phyloP scores from a whole-genome alignment of 2,329 filamentous ascomycete genomes.

The Basipetospora sp. region DNA sequence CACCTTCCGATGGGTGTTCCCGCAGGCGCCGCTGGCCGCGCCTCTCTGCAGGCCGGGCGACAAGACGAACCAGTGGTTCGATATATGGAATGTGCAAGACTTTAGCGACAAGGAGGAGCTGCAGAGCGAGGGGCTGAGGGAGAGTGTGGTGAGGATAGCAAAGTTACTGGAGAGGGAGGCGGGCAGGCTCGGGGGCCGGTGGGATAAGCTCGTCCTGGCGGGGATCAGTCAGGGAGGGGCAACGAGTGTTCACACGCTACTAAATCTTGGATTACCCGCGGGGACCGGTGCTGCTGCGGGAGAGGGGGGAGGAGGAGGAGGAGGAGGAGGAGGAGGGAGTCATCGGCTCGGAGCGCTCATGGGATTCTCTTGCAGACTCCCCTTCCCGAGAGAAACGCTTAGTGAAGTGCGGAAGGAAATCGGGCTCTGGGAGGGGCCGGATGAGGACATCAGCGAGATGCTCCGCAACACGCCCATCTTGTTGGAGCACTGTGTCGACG shows the following conservation, averaged over 20 bases:
- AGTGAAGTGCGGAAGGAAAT: slow-evolving; percentile 19
- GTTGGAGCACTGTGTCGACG: slow-evolving; percentile 30
- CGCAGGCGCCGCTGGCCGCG: slow-evolving; percentile 21
- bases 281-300: not conserved
- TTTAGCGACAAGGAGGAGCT: slow-evolving; percentile 27
- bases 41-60: slow-evolving; percentile 9
- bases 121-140: slow-evolving; percentile 24
- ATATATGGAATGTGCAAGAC: slow-evolving; percentile 30
- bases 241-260: slow-evolving; percentile 22
- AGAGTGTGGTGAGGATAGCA: not conserved
- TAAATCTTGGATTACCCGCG: slow-evolving; percentile 17
- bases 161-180: slow-evolving; percentile 2
- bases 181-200: slow-evolving; percentile 16
- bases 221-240: slow-evolving; percentile 34
- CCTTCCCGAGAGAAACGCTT: slow-evolving; percentile 20
- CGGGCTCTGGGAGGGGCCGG: slow-evolving; percentile 12
- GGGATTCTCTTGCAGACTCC: slow-evolving; percentile 23
- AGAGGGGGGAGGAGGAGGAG: not conserved
- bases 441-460: slow-evolving; percentile 11
- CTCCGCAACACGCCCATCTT: slow-evolving; percentile 29
- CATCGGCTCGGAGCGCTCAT: slow-evolving; percentile 19
- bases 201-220: slow-evolving; percentile 26
- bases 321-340: not conserved
- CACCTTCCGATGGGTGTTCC: slow-evolving; percentile 35
- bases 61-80: slow-evolving; percentile 32